Evolutionary conservation across 1,139 yeast genomes (phyloP), one percentile per base, ranked within the genome.

Genomic region (Candida buenavistaensis): DNA sequence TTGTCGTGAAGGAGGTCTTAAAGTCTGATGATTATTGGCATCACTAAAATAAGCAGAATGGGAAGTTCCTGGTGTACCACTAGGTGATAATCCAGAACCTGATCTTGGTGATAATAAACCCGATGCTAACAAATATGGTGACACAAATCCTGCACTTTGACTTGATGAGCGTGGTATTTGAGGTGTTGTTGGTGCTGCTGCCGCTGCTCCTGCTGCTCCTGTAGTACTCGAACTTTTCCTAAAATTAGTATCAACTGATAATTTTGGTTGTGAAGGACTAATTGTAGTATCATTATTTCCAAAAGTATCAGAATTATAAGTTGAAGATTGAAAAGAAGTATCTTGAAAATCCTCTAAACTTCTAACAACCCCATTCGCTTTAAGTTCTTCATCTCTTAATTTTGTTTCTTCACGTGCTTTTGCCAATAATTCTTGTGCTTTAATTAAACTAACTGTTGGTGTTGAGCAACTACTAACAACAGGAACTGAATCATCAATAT

Each of bases 391-490:
- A 46, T 83, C 84, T 51, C 82, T 78, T 27, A 70, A 52, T 48
- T 70, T 72, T 1, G 84, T 81, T 50, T 79, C 87, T 52, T 81
- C 88, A 49, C 90, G 69, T 0, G 96, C 95, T 47, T 81, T 85
- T 1, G 88, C 82, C 50, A 89, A 68, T 55, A 92, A 59, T 52
- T 84, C 95, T 56, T 88, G 95, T 0, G 98, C 98, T 50, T 80
- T 82, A 30, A 78, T 77, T 45, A 92, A 68, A 15, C 95, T 82
- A 9, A 92, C 92, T 0, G 97, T 92, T 11, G 97, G 97, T 0
- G 97, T 88, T 6, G 84, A 82, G 57, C 96, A 92, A 20, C 97
- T 85, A 43, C 96, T 85, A n/a, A 90, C 84, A 3, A 88, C 94
- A 0, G 98, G 97, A 10, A 86, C 88, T 2, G 87, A 64, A 41